Evolutionary conservation across 1,284 basidiomycete genomes (phyloP).

Genomic region (Ganoderma sinense): DNA sequence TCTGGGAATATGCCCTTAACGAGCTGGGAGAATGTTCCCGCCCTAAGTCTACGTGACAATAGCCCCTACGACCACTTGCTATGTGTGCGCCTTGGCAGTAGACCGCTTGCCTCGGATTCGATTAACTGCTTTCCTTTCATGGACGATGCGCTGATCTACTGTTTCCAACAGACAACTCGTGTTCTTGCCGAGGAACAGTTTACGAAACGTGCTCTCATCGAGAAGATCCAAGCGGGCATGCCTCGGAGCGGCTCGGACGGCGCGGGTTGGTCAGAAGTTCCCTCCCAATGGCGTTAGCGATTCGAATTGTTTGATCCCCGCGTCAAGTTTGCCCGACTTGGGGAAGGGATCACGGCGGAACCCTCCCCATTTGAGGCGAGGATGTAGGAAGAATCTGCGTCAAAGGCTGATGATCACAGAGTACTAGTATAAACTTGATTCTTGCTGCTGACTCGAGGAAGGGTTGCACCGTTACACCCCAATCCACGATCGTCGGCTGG

Average conservation of each 20-base stretch:
- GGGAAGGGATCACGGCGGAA: neutral
- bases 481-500: neutral
- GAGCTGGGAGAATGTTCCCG: neutral
- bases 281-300: constrained; percentile 32
- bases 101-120: neutral
- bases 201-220: constrained; percentile 89
- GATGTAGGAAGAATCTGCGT: neutral
- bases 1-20: neutral
- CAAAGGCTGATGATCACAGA: neutral
- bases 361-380: neutral
- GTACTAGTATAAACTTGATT: constrained; percentile 1
- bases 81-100: neutral
- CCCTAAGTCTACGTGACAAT: constrained; percentile 24
- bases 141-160: neutral
- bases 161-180: constrained; percentile 77
- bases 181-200: constrained; percentile 94
- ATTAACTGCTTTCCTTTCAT: neutral
- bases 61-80: constrained; percentile 23
- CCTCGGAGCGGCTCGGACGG: constrained; percentile 53
- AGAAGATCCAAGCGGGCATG: constrained; percentile 82
- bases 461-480: neutral
- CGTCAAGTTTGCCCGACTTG: neutral
- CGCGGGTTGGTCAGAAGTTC: constrained; percentile 25
- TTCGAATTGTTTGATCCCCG: neutral
- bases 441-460: neutral